phyloP scores from a whole-genome alignment of 768 basidiomycete genomes.

The Termitomyces sp. region DNA sequence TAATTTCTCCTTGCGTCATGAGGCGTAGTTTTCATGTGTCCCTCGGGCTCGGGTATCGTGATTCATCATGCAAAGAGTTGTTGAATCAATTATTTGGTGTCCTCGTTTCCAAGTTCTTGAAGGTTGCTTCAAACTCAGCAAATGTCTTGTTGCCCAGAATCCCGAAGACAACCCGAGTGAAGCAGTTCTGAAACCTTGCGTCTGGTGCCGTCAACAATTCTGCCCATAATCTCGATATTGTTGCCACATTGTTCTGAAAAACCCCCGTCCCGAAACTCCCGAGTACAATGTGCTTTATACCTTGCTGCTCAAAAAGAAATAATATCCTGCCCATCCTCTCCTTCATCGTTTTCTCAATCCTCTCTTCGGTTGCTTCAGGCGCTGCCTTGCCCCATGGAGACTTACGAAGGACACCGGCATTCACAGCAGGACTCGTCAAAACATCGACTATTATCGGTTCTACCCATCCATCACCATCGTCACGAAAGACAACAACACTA shows the following conservation, averaged over 20 bases:
- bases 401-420: slow-evolving; percentile 46
- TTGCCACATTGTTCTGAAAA: slow-evolving; percentile 57
- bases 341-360: slow-evolving; percentile 54
- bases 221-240: slow-evolving; percentile 61
- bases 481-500: slow-evolving; percentile 53
- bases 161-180: slow-evolving; percentile 64
- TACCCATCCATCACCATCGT: slow-evolving; percentile 54
- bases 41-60: not conserved
- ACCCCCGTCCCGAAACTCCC: slow-evolving; percentile 80
- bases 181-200: slow-evolving; percentile 52
- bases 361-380: slow-evolving; percentile 20
- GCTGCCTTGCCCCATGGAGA: slow-evolving; percentile 14
- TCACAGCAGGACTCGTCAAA: slow-evolving; percentile 71
- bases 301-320: slow-evolving; percentile 57
- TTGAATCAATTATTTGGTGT: too few relatives aligned
- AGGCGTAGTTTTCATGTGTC: not conserved
- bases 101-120: not conserved
- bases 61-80: not conserved
- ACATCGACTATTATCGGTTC: slow-evolving; percentile 60
- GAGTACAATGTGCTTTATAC: slow-evolving; percentile 55
- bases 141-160: slow-evolving; percentile 35
- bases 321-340: slow-evolving; percentile 70
- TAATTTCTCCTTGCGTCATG: not conserved
- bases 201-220: slow-evolving; percentile 46
- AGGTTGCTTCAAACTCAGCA: slow-evolving; percentile 18